A percentile compares a stretch with the other conserved stretches of the same genome.
phyloP scores from a whole-genome alignment of 148 eudicot species.

The Spergularia bocconei region DNA sequence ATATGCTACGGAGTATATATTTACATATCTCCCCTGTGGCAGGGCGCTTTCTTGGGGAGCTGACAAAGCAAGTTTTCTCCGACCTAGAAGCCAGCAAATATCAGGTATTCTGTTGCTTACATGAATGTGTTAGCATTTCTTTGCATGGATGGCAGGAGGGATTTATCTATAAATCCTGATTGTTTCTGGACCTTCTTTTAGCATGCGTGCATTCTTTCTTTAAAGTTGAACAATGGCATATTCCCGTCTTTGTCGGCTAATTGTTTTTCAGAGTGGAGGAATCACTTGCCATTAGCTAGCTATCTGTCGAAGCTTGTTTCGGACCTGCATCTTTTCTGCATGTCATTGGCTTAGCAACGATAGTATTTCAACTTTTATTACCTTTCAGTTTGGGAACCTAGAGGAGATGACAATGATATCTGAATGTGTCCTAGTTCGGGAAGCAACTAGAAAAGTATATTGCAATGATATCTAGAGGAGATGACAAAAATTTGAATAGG shows the following conservation, averaged over 20 bases:
- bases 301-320: neutral
- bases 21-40: slow-evolving; percentile 18
- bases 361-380: neutral
- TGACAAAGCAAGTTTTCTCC: slow-evolving; percentile 90
- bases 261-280: neutral
- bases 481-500: too few species aligned
- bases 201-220: neutral
- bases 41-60: slow-evolving; percentile 98
- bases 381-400: neutral
- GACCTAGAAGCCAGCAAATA: slow-evolving; percentile 94
- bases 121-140: neutral
- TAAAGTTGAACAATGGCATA: neutral
- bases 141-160: neutral
- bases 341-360: neutral
- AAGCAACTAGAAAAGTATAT: neutral
- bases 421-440: neutral
- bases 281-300: neutral
- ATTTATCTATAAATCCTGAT: neutral
- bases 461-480: too few species aligned
- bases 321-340: neutral
- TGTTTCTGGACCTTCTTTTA: neutral
- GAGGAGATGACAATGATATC: neutral
- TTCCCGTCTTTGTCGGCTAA: neutral
- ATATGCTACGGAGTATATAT: neutral
- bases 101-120: slow-evolving; percentile 53